Conservation (phyloP, 2,329 filamentous ascomycete genomes). For the Paraconiothyrium brasiliense region DNA sequence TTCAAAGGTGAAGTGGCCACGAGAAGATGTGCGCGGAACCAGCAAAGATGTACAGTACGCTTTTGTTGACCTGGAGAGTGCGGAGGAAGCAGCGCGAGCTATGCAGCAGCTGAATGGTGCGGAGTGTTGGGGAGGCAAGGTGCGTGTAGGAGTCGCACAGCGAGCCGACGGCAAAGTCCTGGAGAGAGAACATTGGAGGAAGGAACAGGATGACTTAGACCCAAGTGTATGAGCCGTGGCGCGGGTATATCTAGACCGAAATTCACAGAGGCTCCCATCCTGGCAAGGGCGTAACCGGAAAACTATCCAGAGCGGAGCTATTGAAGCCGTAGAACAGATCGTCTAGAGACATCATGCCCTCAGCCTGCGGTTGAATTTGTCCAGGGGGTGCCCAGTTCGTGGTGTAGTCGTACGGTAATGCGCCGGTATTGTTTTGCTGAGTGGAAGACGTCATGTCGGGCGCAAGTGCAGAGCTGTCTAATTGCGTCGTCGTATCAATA, state of each 20-base stretch:
- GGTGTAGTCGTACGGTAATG: slow-evolving; percentile 23
- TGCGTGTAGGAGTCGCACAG: not conserved
- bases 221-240: not conserved
- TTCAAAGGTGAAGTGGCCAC: slow-evolving; percentile 53
- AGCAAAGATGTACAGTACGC: slow-evolving; percentile 36
- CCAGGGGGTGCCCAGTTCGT: slow-evolving; percentile 22
- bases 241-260: not conserved
- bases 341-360: slow-evolving; percentile 30
- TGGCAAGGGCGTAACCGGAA: slow-evolving; percentile 24
- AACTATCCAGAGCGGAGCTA: slow-evolving; percentile 35
- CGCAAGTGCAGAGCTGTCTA: slow-evolving; percentile 12
- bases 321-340: slow-evolving; percentile 40
- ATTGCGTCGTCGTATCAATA: slow-evolving; percentile 16
- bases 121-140: slow-evolving; percentile 1
- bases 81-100: slow-evolving; percentile 35
- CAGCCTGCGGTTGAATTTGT: slow-evolving; percentile 25
- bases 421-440: slow-evolving; percentile 8
- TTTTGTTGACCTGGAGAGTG: slow-evolving; percentile 39
- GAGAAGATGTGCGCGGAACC: slow-evolving; percentile 14
- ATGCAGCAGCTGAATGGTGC: slow-evolving; percentile 31
- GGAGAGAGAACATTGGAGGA: not conserved
- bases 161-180: not conserved
- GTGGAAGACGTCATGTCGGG: slow-evolving; percentile 2
- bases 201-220: not conserved
- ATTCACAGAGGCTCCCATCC: slow-evolving; percentile 28